Base-by-base conservation (phyloP, 2,329 filamentous ascomycete species). In the Beauveria medogensis region DNA sequence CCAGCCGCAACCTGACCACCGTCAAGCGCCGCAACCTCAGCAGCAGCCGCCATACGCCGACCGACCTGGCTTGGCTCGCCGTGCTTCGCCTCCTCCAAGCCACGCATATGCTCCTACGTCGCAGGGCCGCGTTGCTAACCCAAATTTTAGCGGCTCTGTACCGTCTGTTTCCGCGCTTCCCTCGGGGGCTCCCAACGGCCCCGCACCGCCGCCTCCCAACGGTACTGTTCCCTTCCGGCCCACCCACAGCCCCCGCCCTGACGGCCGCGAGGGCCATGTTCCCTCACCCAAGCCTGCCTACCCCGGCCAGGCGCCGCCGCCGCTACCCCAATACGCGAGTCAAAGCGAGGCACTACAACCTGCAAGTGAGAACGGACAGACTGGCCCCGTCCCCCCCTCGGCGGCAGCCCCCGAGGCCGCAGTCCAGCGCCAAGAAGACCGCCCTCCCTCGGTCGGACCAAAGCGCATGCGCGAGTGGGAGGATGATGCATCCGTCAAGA, bases 401-500 rank as follows among this genome's bases (percentile, higher is more conserved):
- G 75, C 76, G 4, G 68, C 75, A 1, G 76, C 80, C 61, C 84
- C 88, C 51, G 86, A 88, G 52, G 88, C 84, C 62, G 83, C 84
- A 26, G 80, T 83, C 63, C 88, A 81, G 60, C 74, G 76, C 59
- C 77, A 83, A 63, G 82, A 84, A 59, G 89, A 96, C 60, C 84
- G 92, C n/a, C 90, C 92, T 20, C 76, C 88, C 1, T 95, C 91
- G 43, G 89, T 90, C 12, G 84, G 83, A 3, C 85, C 88, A 61
- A 99, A 99, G 81, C 85, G 94, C 62, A 82, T 87, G 72, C 87
- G 92, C 54, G 94, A 97, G 69, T 97, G 94, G 92, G 94, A 97
- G 66, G 89, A 93, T 41, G 91, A 95, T 41, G 78, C 84, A 24
- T 77, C 86, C 4, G 80, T 81, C 50, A 96, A 97, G 78, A 97